Base-by-base conservation (phyloP, 2,329 filamentous ascomycete genomes). In the Fusarium sp. region DNA sequence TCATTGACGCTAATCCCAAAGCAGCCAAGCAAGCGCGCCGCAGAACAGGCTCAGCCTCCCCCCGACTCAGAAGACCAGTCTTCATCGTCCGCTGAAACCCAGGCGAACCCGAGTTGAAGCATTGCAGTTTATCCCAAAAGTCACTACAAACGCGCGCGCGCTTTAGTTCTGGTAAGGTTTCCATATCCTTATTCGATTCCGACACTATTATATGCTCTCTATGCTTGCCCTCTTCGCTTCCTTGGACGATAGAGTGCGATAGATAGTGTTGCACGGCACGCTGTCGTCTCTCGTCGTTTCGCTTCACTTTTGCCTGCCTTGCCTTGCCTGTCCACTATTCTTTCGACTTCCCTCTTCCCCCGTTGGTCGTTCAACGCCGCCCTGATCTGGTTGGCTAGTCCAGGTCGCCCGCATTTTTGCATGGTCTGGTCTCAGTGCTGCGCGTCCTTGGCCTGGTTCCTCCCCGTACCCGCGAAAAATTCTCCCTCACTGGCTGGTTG, bases 111-210 rank as follows among this genome's bases (percentile, higher is more conserved):
- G 46, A 66, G 62, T 61, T 73, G 74, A 77, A 76, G 70, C 69
- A 76, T 73, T 67, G 71, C 74, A 74, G 74, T 75, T 71, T 64
- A 75, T 75, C 70, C 66, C 66, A 49, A 53, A 62, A 72, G 62
- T 55, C 52, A 64, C 65, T 57, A 55, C 70, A 69, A 71, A 74
- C 71, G 69, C 70, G 67, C 69, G 55, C 55, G 65, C 67, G 64
- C 73, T 74, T 78, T 78, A 22, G 25, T 54, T 66, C 41, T 78
- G 76, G 77, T 79, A 78, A 78, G 76, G 76, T 69, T 69, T 69
- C 59, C 61, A 63, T 75, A 65, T 73, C 67, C 61, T 60, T 63
- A 60, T 70, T 68, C 63, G 58, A 61, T 65, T 45, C 56, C 53
- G 48, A 18, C 16, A 41, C 25, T 27, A 27, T 56, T 48, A 18